Evolutionary conservation across 2,329 filamentous ascomycete genomes (phyloP).

Genomic region (Cytospora paraplurivora): DNA sequence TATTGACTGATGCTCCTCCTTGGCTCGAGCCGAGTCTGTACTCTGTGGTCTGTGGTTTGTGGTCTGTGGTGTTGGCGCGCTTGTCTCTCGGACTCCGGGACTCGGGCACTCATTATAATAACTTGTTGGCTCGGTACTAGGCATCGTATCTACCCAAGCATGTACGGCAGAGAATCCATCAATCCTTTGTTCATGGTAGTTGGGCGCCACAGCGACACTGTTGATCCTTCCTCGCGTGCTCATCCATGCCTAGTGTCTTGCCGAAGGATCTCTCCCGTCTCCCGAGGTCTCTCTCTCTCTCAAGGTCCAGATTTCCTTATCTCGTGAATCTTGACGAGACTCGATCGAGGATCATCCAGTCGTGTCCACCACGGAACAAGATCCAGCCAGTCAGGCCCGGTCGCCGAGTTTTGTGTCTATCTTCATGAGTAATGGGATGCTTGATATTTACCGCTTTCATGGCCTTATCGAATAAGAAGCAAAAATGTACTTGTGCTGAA

Average conservation of each 20-base stretch:
- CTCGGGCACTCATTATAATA: background rate
- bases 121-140: background rate
- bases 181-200: background rate
- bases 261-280: background rate
- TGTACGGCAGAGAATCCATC: background rate
- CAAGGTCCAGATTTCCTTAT: too few relatives aligned
- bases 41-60: background rate
- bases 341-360: conserved; percentile 2
- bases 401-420: background rate
- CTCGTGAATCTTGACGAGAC: background rate
- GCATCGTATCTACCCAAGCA: too few relatives aligned
- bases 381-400: conserved; percentile 9
- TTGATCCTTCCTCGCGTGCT: background rate
- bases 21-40: background rate
- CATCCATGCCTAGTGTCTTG: background rate
- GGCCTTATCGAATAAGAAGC: too few relatives aligned
- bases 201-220: too few relatives aligned
- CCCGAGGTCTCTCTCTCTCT: too few relatives aligned
- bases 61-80: conserved; percentile 19
- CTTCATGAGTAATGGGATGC: background rate
- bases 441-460: too few relatives aligned
- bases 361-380: conserved; percentile 19
- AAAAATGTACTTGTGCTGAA: too few relatives aligned
- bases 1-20: background rate
- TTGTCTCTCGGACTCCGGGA: conserved; percentile 12